Percentiles rank a stretch among this genome's conserved stretches.
Evolutionary conservation across 805 yeast genomes (phyloP).

Genomic region (Saccharomyces kudriavzevii): DNA sequence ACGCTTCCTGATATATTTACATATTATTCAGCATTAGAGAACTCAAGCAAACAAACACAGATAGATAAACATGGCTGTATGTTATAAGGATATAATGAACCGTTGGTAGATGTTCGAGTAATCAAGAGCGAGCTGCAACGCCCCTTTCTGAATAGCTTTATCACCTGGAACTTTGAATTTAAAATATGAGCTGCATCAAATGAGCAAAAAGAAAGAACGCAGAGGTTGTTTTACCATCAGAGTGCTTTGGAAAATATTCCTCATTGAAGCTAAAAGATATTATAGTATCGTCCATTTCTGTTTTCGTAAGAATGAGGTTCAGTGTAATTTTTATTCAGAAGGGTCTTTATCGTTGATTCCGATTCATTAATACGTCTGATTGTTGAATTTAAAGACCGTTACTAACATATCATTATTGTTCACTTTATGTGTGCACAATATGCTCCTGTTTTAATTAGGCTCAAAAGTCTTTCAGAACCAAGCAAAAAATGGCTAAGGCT

Average conservation of each 20-base stretch:
- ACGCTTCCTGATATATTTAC: neutral
- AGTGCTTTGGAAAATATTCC: too few species aligned
- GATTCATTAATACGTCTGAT: neutral
- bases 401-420: neutral
- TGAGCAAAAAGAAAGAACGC: too few species aligned
- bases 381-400: neutral
- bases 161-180: neutral
- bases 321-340: neutral
- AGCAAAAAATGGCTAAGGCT: constrained; percentile 98
- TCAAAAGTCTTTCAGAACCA: constrained; percentile 92
- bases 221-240: too few species aligned
- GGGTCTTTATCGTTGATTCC: neutral
- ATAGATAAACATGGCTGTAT: neutral
- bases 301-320: neutral
- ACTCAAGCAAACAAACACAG: neutral
- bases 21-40: neutral
- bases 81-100: neutral
- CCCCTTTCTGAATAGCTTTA: neutral
- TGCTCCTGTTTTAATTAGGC: constrained; percentile 39
- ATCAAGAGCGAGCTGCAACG: neutral
- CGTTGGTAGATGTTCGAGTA: neutral
- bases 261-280: too few species aligned
- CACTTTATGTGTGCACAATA: neutral
- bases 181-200: neutral
- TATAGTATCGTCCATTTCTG: too few species aligned